Conservation (phyloP, 1,284 basidiomycete species). For the Ganoderma multipileum region DNA sequence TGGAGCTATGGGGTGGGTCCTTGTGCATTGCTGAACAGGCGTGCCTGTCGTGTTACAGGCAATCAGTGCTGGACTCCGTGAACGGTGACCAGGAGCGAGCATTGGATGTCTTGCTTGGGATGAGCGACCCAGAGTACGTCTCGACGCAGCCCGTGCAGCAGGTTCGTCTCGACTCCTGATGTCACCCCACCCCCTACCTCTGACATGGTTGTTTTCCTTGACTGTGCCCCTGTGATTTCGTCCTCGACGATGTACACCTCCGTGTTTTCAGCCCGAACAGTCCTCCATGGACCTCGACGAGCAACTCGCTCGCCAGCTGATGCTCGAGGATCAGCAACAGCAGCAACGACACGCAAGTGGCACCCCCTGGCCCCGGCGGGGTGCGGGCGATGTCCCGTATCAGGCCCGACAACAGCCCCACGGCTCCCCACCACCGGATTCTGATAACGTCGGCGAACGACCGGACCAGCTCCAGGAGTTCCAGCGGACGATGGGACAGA, state of each 20-base stretch:
- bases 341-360: conserved; percentile 36
- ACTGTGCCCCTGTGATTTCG: too few relatives aligned
- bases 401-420: conserved; percentile 32
- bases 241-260: neutral
- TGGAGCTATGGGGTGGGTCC: neutral
- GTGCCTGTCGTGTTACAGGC: conserved; percentile 44
- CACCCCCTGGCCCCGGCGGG: conserved; percentile 35
- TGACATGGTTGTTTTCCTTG: neutral
- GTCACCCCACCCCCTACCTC: neutral
- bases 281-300: conserved; percentile 65
- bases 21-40: neutral
- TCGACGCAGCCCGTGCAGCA: conserved; percentile 36
- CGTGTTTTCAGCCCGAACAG: conserved; percentile 15
- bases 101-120: conserved; percentile 74
- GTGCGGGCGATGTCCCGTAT: conserved; percentile 31
- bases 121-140: conserved; percentile 81
- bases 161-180: conserved; percentile 28
- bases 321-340: conserved; percentile 68
- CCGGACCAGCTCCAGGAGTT: conserved; percentile 58
- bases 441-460: conserved; percentile 1
- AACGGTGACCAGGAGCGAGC: conserved; percentile 71
- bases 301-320: conserved; percentile 72
- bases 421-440: neutral
- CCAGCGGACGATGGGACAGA: conserved; percentile 72
- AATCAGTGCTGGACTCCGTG: conserved; percentile 73